Base-by-base conservation (phyloP, 345 rosid species). In the Populus euphratica region DNA sequence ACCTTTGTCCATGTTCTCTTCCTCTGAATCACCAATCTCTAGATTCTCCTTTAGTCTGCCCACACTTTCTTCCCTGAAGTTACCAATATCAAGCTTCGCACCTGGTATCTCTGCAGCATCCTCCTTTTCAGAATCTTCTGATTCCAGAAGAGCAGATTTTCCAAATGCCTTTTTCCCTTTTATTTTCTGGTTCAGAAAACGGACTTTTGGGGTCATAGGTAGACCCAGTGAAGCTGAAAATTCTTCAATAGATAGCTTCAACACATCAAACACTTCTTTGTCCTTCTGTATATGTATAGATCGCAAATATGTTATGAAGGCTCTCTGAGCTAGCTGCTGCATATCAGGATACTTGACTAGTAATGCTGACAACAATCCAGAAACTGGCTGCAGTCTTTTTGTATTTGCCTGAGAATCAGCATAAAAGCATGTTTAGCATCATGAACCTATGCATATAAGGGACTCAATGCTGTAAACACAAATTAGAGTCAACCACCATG, bases 141-240 rank as follows among this genome's bases (percentile, higher is more conserved):
- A 67, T 81, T 86, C 88, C 72, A 81, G 54, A 49, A 73, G 69
- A 39, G 86, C 69, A 70, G 85, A 76, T 70, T 80, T 84, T 73
- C 61, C 88, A 2, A 75, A 63, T 23, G 68, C 81, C 8, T 33
- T 80, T 76, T 87, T 88, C 33, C 83, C 78, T 83, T 84, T 87
- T 23, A 76, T 68, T 86, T 84, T 88, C 56, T 84, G 85, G 67
- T 87, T 87, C 73, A 90, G 77, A 79, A 93, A 93, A 31, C 90
- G 89, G 77, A 93, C 77, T 83, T 80, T 89, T 0, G 99, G 99
- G 69, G 94, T 83, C 92, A 93, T 88, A 44, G 97, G 97, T 70
- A 96, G 87, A 75, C 99, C 99, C 85, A 96, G 76, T 14, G 99
- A 92, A 65, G 98, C 94, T 39, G 99, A 92, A 80, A 85, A 96